Conservation (phyloP, 352 stramenopile species). For the Globisporangium echinulatum region DNA sequence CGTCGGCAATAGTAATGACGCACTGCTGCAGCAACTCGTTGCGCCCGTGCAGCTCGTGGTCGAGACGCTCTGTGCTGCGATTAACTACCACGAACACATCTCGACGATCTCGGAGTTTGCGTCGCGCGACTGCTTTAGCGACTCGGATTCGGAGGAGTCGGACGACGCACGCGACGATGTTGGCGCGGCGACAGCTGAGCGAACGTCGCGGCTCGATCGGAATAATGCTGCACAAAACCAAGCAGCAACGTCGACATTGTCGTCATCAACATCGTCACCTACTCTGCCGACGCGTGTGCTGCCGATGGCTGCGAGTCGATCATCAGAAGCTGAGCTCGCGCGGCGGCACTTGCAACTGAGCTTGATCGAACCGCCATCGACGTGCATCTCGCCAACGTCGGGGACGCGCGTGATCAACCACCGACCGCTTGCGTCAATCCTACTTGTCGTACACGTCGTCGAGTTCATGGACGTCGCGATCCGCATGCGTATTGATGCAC, state of each 20-base stretch:
- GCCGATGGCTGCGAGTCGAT: neutral
- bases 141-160: slow-evolving; percentile 59
- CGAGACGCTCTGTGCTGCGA: slow-evolving; percentile 52
- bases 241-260: too few species aligned
- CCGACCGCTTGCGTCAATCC: slow-evolving; percentile 47
- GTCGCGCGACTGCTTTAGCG: slow-evolving; percentile 66
- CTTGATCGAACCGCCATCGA: slow-evolving; percentile 8
- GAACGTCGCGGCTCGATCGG: slow-evolving; percentile 2
- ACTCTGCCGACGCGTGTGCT: slow-evolving; percentile 4
- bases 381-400: slow-evolving; percentile 36
- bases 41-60: slow-evolving; percentile 41
- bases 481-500: slow-evolving; percentile 48
- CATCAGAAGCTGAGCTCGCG: neutral
- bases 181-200: neutral
- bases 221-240: slow-evolving; percentile 10
- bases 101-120: slow-evolving; percentile 70
- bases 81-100: slow-evolving; percentile 77
- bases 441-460: slow-evolving; percentile 61
- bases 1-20: slow-evolving; percentile 17
- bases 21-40: slow-evolving; percentile 41
- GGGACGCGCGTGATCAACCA: slow-evolving; percentile 56
- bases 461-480: slow-evolving; percentile 59
- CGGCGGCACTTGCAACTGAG: slow-evolving; percentile 11
- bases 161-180: slow-evolving; percentile 21
- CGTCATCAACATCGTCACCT: too few species aligned